Evolutionary conservation across 257 asterid species (phyloP).

Genomic region (Nicotiana undulata): DNA sequence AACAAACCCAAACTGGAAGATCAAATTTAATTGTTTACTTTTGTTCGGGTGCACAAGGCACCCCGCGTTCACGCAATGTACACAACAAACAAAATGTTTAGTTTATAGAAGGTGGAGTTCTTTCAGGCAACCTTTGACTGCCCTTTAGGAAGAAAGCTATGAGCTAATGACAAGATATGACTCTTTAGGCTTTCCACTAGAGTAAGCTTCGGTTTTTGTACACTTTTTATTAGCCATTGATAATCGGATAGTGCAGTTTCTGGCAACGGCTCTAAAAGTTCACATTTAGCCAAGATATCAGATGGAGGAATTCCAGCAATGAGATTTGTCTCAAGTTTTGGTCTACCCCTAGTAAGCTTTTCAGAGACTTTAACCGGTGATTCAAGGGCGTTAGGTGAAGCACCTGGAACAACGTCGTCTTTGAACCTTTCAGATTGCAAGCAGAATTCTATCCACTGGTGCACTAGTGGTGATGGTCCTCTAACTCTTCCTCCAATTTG

Average conservation of each 20-base stretch:
- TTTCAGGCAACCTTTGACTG: constrained; percentile 28
- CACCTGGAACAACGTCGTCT: constrained; percentile 58
- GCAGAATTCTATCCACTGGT: constrained; percentile 90
- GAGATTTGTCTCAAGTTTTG: constrained; percentile 74
- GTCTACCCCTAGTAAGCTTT: constrained; percentile 31
- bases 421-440: constrained; percentile 69
- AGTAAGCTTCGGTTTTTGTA: constrained; percentile 33
- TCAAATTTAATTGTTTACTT: background rate
- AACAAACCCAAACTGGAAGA: background rate
- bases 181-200: constrained; percentile 18
- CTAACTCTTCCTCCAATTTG: constrained; percentile 77
- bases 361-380: constrained; percentile 22
- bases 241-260: constrained; percentile 56
- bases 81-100: background rate
- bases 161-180: constrained; percentile 18
- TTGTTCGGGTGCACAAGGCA: background rate
- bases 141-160: constrained; percentile 22
- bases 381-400: constrained; percentile 59
- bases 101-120: background rate
- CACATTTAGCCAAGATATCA: constrained; percentile 66
- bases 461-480: constrained; percentile 73
- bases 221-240: constrained; percentile 42
- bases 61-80: too few species aligned
- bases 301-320: constrained; percentile 51
- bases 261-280: constrained; percentile 73